Evolutionary conservation across 371 early-diverging fungal species (phyloP), one percentile per base, ranked within the genome.

Genomic region (Fennellomyces sp.): DNA sequence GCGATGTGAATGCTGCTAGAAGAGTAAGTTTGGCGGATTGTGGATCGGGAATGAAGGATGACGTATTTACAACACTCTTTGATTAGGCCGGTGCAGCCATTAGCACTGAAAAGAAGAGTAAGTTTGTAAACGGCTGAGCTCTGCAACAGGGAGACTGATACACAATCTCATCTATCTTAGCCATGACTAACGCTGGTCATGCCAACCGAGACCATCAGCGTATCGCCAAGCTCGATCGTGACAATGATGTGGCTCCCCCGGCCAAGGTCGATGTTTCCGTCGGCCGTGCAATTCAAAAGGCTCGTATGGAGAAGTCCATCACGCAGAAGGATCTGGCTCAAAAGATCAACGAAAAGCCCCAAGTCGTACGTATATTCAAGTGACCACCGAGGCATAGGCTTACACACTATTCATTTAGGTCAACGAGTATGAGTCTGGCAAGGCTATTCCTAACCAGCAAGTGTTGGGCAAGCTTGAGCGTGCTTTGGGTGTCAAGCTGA

Each of bases 241-340:
- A 93, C 49, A 90, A 93, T 50, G 94, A 95, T 72, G 91, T 91
- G 39, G 75, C 85, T 52, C 84, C 89, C 19, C 91, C 89, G 17
- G 82, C 88, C 55, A 85, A 83, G 58, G 85, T 98, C 2, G 83
- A 88, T 47, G 70, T 90, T 8, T 80, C 86, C 52, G 93, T 96
- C 23, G 91, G 91, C 60, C 90, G 90, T 69, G 93, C 95, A 6
- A 94, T 98, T 66, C 85, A 85, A 66, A 82, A 90, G 67, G 95
- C 85, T 10, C 87, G 97, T 54, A 80, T 82, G 62, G 91, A 83
- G 2, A 90, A 91, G 83, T 73, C 77, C 5, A 48, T 90, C 70
- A 94, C 91, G 21, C 97, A 98, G 72, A 96, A 96, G 89, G 94
- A 95, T 19, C 81, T 97, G 27, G 96, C 91, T 49, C 87, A 80